These are phyloP conservation scores for Pythium utonaiense DNA, from an alignment of 352 stramenopile species.

Conservation along the genomic window DNA sequence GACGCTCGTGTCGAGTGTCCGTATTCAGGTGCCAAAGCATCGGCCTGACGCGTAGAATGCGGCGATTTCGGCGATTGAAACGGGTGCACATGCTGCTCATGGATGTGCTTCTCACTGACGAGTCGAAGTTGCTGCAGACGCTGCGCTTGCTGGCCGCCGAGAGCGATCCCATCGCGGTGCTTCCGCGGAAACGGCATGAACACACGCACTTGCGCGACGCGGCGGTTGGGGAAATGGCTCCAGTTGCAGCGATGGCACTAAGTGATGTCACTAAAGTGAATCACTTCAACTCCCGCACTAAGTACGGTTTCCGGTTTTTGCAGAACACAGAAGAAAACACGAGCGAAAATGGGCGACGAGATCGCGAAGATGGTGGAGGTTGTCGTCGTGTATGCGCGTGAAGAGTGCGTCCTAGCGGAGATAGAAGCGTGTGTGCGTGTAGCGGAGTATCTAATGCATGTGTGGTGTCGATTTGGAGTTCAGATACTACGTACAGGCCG, in stretches of 20 bases:
- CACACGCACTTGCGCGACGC: constrained; percentile 6
- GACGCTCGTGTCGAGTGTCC: constrained; percentile 12
- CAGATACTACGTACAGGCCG: constrained; percentile 43
- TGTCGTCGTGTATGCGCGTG: constrained; percentile 45
- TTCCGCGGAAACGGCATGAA: constrained; percentile 17
- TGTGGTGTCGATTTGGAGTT: neutral
- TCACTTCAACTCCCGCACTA: neutral
- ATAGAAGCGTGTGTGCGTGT: neutral
- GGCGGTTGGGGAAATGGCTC: constrained; percentile 7
- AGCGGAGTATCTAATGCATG: neutral
- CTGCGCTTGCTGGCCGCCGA: constrained; percentile 48
- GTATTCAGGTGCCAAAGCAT: constrained; percentile 3
- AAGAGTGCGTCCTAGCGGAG: constrained; percentile 44
- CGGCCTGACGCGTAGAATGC: neutral
- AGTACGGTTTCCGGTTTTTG: neutral
- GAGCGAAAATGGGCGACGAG: neutral
- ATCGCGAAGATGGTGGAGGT: constrained; percentile 28
- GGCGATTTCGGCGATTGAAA: neutral
- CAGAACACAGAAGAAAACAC: neutral
- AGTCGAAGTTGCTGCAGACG: constrained; percentile 44
- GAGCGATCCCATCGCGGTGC: constrained; percentile 19
- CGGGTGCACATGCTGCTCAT: constrained; percentile 29
- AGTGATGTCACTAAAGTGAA: neutral
- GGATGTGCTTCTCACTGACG: constrained; percentile 32
- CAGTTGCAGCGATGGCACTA: neutral